Percentiles rank a stretch among this genome's conserved stretches.
phyloP scores from a whole-genome alignment of 1,284 basidiomycete species.

The Schizophyllum commune region DNA sequence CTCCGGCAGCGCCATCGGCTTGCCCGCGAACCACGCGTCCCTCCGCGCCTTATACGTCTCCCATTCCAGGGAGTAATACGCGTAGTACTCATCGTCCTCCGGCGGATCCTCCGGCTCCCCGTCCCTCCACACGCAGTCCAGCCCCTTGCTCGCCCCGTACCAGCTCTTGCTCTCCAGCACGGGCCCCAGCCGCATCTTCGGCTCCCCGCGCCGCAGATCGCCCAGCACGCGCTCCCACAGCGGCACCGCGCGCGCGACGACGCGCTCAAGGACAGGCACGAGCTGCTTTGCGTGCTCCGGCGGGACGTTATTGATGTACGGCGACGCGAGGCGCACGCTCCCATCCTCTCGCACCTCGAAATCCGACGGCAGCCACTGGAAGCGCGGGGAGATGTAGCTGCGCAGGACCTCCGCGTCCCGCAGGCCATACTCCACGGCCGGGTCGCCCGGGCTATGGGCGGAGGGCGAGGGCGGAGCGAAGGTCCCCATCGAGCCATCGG shows the following conservation, averaged over 20 bases:
- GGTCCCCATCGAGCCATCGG: slow-evolving; percentile 1
- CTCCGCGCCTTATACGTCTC: background rate
- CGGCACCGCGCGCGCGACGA: slow-evolving; percentile 9
- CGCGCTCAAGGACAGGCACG: slow-evolving; percentile 10
- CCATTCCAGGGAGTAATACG: background rate
- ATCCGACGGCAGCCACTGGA: slow-evolving; percentile 28
- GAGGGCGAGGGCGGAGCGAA: background rate
- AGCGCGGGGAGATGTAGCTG: slow-evolving; percentile 13
- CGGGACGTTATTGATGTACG: slow-evolving; percentile 27
- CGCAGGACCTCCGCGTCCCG: background rate
- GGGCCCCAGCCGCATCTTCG: slow-evolving; percentile 1
- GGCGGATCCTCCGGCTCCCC: slow-evolving; percentile 1
- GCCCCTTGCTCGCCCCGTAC: background rate
- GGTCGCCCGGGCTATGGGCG: too few relatives aligned
- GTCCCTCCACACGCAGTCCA: slow-evolving; percentile 3
- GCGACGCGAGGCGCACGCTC: slow-evolving; percentile 7
- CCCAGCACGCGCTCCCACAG: slow-evolving; percentile 13
- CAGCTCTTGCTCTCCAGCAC: background rate
- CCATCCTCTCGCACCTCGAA: slow-evolving; percentile 18
- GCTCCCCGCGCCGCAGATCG: slow-evolving; percentile 3
- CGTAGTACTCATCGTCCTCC: background rate
- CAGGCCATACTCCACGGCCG: too few relatives aligned
- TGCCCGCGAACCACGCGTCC: background rate
- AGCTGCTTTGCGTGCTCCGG: slow-evolving; percentile 7
- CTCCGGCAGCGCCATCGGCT: slow-evolving; percentile 5